Evolutionary conservation across 2,329 filamentous ascomycete genomes (phyloP), one percentile per base, ranked within the genome.

Genomic region (Trichoderma breve): DNA sequence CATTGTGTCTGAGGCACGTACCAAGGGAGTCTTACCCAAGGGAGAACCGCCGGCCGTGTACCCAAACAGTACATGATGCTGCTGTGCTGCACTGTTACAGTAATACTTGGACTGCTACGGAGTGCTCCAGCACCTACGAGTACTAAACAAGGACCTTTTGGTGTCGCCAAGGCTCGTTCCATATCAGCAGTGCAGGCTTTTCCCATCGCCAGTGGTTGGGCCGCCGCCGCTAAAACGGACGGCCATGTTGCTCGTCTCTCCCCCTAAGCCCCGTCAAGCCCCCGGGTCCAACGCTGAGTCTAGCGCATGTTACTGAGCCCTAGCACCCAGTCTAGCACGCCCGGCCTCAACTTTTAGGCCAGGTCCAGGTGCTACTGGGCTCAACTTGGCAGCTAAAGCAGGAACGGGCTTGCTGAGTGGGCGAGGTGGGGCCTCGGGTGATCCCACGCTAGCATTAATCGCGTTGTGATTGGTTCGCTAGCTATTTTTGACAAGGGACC

Each of bases 301-400:
- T 43, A 51, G 51, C 51, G 39, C 67, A 26, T 47, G 28, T 55
- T 24, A 43, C 26, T 60, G 53, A 34, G 65, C 53, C 53, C 65
- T 58, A 47, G 51, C 51, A 30, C 53, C 43, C 12, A 43, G 53
- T 28, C 57, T 70, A 51, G 57, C 55, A 24, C 67, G 28, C 67
- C 65, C 36, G 47, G 47, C 47, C 39, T 55, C 43, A 57, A 51
- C 14, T 28, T 64, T 64, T 55, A 63, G 65, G 51, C 34, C 51
- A 60, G 51, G 51, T 71, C 63, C 36, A 43, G 63, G 34, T 53
- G 51, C 26, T 71, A 63, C 47, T 47, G 53, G 64, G 14, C 71
- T 34, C 65, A 58, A 72, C 58, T 72, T 32, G 67, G 71, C 71
- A 70, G 67, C 71, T 72, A 72, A 72, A 72, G 71, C 71, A 72